Conservation (phyloP, 225 moss, liverwort and hornwort genomes). For the Polytrichum commune region DNA sequence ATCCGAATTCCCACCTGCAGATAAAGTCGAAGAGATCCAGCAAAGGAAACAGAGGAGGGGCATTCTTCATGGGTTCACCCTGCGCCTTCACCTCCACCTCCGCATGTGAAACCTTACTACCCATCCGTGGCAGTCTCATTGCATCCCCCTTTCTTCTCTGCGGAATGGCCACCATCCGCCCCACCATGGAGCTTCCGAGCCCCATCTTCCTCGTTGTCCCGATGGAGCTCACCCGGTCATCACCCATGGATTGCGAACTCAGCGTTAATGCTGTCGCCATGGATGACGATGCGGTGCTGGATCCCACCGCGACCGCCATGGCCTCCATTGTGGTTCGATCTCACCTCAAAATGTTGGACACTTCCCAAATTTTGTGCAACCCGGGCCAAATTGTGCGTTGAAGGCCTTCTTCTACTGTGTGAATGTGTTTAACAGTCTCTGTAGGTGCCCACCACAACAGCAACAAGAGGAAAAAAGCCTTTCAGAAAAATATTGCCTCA, state of each 20-base stretch:
- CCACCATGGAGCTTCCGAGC: conserved; percentile 16
- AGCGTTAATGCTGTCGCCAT: conserved; percentile 20
- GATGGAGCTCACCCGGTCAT: conserved; percentile 1
- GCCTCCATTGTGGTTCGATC: too few relatives aligned
- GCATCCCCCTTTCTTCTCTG: conserved; percentile 17
- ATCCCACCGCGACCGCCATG: not conserved
- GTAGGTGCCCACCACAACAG: too few relatives aligned
- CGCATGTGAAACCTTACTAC: conserved; percentile 16
- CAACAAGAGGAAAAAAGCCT: too few relatives aligned
- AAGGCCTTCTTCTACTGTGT: too few relatives aligned
- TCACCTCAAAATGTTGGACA: too few relatives aligned
- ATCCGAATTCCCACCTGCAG: conserved; percentile 20
- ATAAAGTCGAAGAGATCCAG: conserved; percentile 37
- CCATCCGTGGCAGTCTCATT: conserved; percentile 18
- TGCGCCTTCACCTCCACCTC: conserved; percentile 14
- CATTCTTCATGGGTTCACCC: conserved; percentile 1
- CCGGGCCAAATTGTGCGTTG: too few relatives aligned
- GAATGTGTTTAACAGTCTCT: too few relatives aligned
- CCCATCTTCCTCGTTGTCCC: conserved; percentile 8
- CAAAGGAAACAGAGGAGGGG: conserved; percentile 19
- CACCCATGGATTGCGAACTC: conserved; percentile 10
- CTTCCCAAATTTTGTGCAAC: too few relatives aligned
- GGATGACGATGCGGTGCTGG: not conserved
- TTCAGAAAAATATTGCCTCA: too few relatives aligned
- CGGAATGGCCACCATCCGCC: conserved; percentile 9